These are phyloP conservation scores for Pterocarpus santalinus DNA, from an alignment of 306 rosid species.

Conservation along the genomic window DNA sequence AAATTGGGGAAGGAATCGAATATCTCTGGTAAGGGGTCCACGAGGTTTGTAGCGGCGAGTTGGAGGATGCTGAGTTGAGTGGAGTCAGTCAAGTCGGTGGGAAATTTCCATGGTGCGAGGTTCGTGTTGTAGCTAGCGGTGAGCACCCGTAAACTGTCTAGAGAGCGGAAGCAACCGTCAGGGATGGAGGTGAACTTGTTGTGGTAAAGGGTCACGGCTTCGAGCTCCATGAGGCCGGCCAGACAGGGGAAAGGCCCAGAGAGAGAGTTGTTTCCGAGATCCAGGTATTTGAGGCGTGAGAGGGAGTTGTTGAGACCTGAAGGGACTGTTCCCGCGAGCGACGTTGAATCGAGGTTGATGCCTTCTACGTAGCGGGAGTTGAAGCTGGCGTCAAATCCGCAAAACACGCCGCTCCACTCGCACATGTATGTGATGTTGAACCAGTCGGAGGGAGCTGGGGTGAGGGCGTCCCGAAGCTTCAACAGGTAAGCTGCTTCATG, in stretches of 20 bases:
- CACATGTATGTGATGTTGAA: no score
- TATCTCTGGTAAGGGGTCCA: constrained; percentile 61
- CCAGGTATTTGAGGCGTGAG: neutral
- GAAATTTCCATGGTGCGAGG: neutral
- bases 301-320: neutral
- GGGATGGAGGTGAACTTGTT: constrained; percentile 70
- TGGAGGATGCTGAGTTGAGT: neutral
- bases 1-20: constrained; percentile 55
- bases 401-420: no score
- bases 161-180: neutral
- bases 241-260: constrained; percentile 35
- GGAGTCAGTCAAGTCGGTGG: neutral
- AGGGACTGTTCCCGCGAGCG: neutral
- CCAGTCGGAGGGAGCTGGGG: no score
- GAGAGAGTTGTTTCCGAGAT: neutral
- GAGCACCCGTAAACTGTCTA: no score
- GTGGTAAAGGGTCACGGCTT: constrained; percentile 43
- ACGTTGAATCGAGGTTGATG: neutral
- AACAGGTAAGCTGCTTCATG: no score
- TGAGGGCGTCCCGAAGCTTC: no score
- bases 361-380: no score
- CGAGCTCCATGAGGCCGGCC: neutral
- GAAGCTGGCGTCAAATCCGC: no score
- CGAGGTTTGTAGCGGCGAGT: neutral
- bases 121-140: neutral